These are phyloP conservation scores for Candida sanyaensis DNA, from an alignment of 1,139 yeast species.

Conservation along the genomic window DNA sequence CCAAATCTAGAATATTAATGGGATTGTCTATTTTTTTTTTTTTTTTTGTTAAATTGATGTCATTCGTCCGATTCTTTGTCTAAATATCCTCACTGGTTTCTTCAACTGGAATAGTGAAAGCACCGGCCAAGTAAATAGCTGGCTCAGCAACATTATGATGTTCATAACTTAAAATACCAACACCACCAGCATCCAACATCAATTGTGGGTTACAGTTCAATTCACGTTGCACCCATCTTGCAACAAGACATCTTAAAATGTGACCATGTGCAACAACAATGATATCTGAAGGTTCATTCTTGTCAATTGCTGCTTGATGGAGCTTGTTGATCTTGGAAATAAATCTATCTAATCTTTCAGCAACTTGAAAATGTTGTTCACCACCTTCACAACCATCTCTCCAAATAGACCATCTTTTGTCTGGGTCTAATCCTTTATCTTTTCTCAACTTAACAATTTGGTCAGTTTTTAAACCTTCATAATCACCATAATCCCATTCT, in stretches of 20 bases:
- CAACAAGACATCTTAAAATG: conserved; percentile 83
- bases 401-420: conserved; percentile 80
- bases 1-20: neutral
- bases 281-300: conserved; percentile 64
- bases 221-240: conserved; percentile 74
- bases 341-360: conserved; percentile 66
- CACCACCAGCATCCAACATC: conserved; percentile 92
- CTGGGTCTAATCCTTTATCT: conserved; percentile 55
- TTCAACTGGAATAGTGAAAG: conserved; percentile 71
- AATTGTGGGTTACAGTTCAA: conserved; percentile 71
- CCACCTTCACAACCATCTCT: conserved; percentile 92
- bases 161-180: conserved; percentile 88
- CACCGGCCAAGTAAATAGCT: conserved; percentile 78
- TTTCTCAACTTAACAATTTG: conserved; percentile 65
- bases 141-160: conserved; percentile 86
- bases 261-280: conserved; percentile 92
- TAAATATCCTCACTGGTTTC: conserved; percentile 33
- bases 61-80: neutral
- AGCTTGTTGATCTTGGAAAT: conserved; percentile 62
- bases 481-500: conserved; percentile 97
- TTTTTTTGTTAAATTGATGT: too few relatives aligned
- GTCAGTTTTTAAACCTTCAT: conserved; percentile 76
- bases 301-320: conserved; percentile 61
- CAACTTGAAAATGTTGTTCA: conserved; percentile 66
- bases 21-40: too few relatives aligned